Evolutionary conservation across 192 early-diverging fungal genomes (phyloP), one percentile per base, ranked within the genome.

Genomic region (Globomyces pollinis-pini): DNA sequence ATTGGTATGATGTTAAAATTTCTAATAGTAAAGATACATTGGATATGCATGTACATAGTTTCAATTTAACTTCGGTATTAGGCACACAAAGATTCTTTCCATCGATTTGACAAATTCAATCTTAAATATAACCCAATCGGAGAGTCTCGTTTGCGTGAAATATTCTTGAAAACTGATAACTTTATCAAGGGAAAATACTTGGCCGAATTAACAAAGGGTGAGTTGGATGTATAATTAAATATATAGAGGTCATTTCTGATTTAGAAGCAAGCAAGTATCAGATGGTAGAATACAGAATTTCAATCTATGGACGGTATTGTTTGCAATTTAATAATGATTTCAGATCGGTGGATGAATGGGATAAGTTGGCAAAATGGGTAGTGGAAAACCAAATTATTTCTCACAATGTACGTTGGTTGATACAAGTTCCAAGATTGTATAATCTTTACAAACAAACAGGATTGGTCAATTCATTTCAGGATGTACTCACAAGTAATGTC

Each of bases 41-140:
- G 57, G 94, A 97, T 65, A 94, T 94, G 91, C 94, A 97, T 66
- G 89, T n/a, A n/a, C n/a, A n/a, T n/a, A n/a, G n/a, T n/a, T n/a
- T n/a, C n/a, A n/a, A n/a, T n/a, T n/a, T n/a, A n/a, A n/a, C n/a
- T n/a, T n/a, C n/a, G n/a, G n/a, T n/a, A n/a, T n/a, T n/a, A n/a
- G n/a, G n/a, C 91, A 0, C 91, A 96, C 76, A 91, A 92, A 51
- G 91, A 91, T 72, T 89, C 91, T 1, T 96, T 93, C 77, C 91
- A 96, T 73, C 77, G 91, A 34, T 94, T 96, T 56, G 94, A 94
- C 74, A 94, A 94, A 69, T 97, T 97, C 78, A 97, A 97, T 64
- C 69, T 91, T 21, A 94, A 97, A 67, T 97, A 97, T 67, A 93
- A 93, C 56, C 94, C 94, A 7, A 77, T 97, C 42, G 94, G 94